Conservation (phyloP, 148 eudicot species). For the Vaccinium corymbosum region DNA sequence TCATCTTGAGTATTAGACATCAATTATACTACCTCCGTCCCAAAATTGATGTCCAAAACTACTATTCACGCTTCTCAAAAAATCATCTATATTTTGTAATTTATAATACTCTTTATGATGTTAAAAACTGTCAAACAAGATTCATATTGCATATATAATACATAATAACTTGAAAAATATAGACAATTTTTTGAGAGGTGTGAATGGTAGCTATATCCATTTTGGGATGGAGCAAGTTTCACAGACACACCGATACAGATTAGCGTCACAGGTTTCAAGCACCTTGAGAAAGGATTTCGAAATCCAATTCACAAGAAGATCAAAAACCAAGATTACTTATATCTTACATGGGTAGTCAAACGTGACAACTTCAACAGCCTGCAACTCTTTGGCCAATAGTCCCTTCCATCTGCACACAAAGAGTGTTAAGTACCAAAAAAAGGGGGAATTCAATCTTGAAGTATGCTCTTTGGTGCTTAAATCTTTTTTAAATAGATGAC, state of each 20-base stretch:
- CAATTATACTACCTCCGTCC: too few relatives aligned
- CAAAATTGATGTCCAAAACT: too few relatives aligned
- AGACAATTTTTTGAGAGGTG: too few relatives aligned
- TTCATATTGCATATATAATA: too few relatives aligned
- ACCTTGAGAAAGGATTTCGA: not conserved
- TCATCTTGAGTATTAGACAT: too few relatives aligned
- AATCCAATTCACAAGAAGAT: not conserved
- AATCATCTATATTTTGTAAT: too few relatives aligned
- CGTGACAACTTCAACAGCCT: conserved; percentile 73
- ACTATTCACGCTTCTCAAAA: too few relatives aligned
- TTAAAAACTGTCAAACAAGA: not conserved
- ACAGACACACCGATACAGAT: not conserved
- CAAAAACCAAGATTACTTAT: not conserved
- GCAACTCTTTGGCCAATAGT: conserved; percentile 55
- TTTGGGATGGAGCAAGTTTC: not conserved
- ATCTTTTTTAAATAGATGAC: not conserved
- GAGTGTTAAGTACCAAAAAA: not conserved
- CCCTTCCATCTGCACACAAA: conserved; percentile 72
- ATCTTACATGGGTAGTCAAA: conserved; percentile 86
- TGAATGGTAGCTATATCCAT: too few relatives aligned
- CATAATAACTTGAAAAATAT: too few relatives aligned
- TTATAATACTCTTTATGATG: too few relatives aligned
- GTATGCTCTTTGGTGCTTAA: not conserved
- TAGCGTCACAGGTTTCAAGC: not conserved
- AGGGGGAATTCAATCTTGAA: not conserved